phyloP scores from a whole-genome alignment of 2,329 filamentous ascomycete species.

The Monosporascus sp. region DNA sequence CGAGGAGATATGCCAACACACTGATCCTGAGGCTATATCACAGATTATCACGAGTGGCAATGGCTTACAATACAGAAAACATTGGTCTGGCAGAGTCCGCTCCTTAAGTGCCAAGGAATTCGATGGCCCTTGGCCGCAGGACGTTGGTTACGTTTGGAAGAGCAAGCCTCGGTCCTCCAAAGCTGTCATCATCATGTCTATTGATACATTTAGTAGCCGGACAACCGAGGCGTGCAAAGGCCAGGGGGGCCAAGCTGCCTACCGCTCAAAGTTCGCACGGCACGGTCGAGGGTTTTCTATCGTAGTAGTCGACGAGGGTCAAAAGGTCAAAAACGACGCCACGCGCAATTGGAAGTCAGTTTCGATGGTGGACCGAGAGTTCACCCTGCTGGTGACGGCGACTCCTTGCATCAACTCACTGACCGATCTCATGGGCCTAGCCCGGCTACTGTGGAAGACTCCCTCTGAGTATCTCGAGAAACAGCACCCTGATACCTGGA shows the following conservation, averaged over 20 bases:
- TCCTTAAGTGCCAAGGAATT: slow-evolving; percentile 8
- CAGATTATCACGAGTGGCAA: slow-evolving; percentile 12
- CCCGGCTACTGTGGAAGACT: slow-evolving; percentile 16
- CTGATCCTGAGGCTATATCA: slow-evolving; percentile 1
- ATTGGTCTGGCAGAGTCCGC: slow-evolving; percentile 3
- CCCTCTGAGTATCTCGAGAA: slow-evolving; percentile 10
- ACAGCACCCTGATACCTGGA: neutral
- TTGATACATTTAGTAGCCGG: slow-evolving; percentile 19
- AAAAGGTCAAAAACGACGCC: slow-evolving; percentile 18
- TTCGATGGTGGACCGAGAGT: slow-evolving; percentile 15
- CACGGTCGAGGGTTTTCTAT: slow-evolving; percentile 17
- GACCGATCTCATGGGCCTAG: slow-evolving; percentile 18
- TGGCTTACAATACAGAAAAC: slow-evolving; percentile 4
- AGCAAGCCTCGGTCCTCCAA: slow-evolving; percentile 8
- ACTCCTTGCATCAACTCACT: slow-evolving; percentile 22
- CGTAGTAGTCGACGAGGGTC: slow-evolving; percentile 24
- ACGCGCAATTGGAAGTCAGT: slow-evolving; percentile 21
- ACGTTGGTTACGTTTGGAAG: slow-evolving; percentile 20
- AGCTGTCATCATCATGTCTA: slow-evolving; percentile 17
- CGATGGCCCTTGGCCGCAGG: slow-evolving; percentile 7
- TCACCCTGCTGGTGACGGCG: slow-evolving; percentile 23
- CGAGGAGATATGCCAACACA: slow-evolving; percentile 14
- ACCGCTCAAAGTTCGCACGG: slow-evolving; percentile 13
- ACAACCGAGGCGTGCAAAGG: slow-evolving; percentile 4
- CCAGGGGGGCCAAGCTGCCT: neutral